A percentile compares a stretch with the other conserved stretches of the same genome.
phyloP scores from a whole-genome alignment of 495 filamentous ascomycete genomes.

The Cercophora samala region DNA sequence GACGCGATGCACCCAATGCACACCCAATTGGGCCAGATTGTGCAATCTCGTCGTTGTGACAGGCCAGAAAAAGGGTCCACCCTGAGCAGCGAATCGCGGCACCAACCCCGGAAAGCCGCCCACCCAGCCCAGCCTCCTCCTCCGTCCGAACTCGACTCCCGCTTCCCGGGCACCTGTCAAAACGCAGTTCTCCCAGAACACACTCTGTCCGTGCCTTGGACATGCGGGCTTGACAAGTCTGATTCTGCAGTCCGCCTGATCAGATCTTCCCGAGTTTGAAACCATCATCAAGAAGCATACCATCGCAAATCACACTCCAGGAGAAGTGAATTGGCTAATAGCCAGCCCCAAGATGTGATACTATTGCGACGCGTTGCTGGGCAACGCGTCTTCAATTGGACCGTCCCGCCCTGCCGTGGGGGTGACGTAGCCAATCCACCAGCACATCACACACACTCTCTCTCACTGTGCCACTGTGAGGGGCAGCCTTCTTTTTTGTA shows the following conservation, averaged over 20 bases:
- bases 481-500: too few relatives aligned
- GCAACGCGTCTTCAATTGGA: not conserved
- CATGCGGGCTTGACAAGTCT: not conserved
- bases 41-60: conserved; percentile 29
- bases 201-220: conserved; percentile 6
- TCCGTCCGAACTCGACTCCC: conserved; percentile 15
- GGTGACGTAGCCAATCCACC: not conserved
- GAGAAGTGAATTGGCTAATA: not conserved
- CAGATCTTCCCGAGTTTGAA: not conserved
- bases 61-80: conserved; percentile 25
- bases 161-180: not conserved
- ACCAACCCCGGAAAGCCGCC: conserved; percentile 20
- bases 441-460: not conserved
- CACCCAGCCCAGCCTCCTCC: conserved; percentile 28
- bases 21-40: conserved; percentile 32
- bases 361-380: not conserved
- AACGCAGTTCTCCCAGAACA: conserved; percentile 1
- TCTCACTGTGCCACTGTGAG: not conserved
- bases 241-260: too few relatives aligned
- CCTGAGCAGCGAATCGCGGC: conserved; percentile 32
- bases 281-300: not conserved
- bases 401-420: not conserved
- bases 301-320: not conserved
- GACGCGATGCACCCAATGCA: conserved; percentile 12
- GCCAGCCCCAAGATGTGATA: not conserved